Conservation (phyloP, 148 eudicot genomes). For the Fallopia convolvulus region DNA sequence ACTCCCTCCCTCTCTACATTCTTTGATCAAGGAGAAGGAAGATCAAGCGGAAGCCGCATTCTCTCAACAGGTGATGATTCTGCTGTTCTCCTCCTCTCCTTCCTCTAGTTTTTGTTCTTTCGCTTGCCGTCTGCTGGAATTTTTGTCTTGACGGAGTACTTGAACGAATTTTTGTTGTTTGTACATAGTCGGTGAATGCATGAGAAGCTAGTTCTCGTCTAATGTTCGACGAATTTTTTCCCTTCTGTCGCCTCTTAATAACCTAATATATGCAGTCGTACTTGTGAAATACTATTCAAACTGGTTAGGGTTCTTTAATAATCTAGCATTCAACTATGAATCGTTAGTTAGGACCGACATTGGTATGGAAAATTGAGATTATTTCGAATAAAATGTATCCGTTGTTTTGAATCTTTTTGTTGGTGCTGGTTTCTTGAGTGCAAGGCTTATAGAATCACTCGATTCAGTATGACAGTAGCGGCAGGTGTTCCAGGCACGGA, state of each 20-base stretch:
- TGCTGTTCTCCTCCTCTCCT: not conserved
- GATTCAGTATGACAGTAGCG: conserved; percentile 33
- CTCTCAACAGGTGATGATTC: not conserved
- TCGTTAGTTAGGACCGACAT: not conserved
- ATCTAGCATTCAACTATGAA: too few relatives aligned
- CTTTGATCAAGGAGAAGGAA: not conserved
- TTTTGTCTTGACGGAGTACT: not conserved
- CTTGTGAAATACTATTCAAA: not conserved
- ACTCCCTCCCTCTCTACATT: not conserved
- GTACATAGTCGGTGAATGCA: too few relatives aligned
- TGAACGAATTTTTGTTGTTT: not conserved
- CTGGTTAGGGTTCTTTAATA: not conserved
- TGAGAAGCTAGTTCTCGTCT: not conserved
- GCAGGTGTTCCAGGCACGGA: conserved; percentile 21
- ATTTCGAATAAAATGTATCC: not conserved
- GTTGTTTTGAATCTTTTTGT: not conserved
- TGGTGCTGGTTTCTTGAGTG: not conserved
- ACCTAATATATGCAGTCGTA: not conserved
- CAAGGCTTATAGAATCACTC: not conserved
- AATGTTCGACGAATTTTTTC: not conserved
- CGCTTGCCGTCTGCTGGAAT: not conserved
- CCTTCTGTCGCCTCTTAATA: not conserved
- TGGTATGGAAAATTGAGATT: not conserved
- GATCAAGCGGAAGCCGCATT: not conserved
- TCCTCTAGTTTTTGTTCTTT: not conserved